Percentiles rank a stretch among this genome's conserved stretches.
These are phyloP conservation scores for Acacia melanoxylon DNA, from an alignment of 306 rosid species.

Conservation along the genomic window DNA sequence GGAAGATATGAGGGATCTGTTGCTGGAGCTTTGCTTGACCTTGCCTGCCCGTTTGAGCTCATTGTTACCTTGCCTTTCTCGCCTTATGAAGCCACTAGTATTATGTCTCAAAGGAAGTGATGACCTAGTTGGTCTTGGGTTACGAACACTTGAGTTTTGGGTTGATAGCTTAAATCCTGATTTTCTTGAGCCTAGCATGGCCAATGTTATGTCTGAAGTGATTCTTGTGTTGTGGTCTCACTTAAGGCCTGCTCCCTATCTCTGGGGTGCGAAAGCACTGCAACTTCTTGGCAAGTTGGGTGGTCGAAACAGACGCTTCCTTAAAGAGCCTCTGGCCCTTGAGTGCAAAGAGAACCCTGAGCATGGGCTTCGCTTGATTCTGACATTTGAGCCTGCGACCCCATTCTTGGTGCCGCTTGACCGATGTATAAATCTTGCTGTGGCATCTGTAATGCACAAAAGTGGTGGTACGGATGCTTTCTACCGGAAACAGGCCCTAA, in stretches of 20 bases:
- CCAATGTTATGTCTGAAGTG: slow-evolving; percentile 89
- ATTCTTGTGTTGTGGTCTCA: slow-evolving; percentile 97
- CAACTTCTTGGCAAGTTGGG: slow-evolving; percentile 98
- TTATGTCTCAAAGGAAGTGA: slow-evolving; percentile 88
- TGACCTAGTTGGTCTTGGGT: slow-evolving; percentile 88
- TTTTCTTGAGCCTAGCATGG: slow-evolving; percentile 98
- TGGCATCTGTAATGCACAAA: slow-evolving; percentile 78
- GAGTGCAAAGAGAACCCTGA: slow-evolving; percentile 99
- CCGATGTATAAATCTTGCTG: slow-evolving; percentile 98
- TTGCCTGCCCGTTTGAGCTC: slow-evolving; percentile 98
- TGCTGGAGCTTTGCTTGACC: slow-evolving; percentile 94
- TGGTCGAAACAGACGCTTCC: slow-evolving; percentile 97
- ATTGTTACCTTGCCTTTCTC: slow-evolving; percentile 83
- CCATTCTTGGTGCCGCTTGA: slow-evolving; percentile 98
- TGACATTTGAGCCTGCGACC: slow-evolving; percentile 98
- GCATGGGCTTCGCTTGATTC: slow-evolving; percentile 92
- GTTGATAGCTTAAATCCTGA: slow-evolving; percentile 99
- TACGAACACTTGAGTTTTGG: slow-evolving; percentile 98
- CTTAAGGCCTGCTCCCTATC: slow-evolving; percentile 83
- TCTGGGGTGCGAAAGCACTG: slow-evolving; percentile 97
- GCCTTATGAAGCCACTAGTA: slow-evolving; percentile 97
- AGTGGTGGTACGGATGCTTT: slow-evolving; percentile 73
- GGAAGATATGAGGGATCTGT: slow-evolving; percentile 93
- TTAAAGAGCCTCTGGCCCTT: slow-evolving; percentile 90
- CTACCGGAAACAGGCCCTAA: slow-evolving; percentile 85